Evolutionary conservation across 2,329 filamentous ascomycete genomes (phyloP).

Genomic region (Hysterium pulicare): DNA sequence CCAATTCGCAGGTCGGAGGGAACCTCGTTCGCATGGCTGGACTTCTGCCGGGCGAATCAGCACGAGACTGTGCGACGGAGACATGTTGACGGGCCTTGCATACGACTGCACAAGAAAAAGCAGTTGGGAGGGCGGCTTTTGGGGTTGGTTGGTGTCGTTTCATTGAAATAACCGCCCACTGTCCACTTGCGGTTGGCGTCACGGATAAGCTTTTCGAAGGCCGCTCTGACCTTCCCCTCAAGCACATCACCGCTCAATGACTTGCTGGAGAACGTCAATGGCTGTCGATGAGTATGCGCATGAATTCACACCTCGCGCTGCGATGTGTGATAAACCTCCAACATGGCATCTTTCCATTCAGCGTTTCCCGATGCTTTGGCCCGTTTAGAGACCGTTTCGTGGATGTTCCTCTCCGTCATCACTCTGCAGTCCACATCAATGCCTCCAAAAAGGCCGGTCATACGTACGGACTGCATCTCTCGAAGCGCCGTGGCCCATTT

Average conservation of each 20-base stretch:
- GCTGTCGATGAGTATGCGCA: constrained; percentile 3
- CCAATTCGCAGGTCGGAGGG: neutral
- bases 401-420: neutral
- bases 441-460: constrained; percentile 5
- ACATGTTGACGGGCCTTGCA: constrained; percentile 23
- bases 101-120: constrained; percentile 24
- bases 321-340: neutral
- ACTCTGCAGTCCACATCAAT: neutral
- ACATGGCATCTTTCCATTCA: constrained; percentile 1
- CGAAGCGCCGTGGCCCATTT: constrained; percentile 28
- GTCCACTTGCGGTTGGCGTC: constrained; percentile 9
- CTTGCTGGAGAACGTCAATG: constrained; percentile 1
- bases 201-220: constrained; percentile 12
- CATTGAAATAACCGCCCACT: constrained; percentile 13
- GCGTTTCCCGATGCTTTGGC: constrained; percentile 5
- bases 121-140: constrained; percentile 20
- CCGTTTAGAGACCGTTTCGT: constrained; percentile 9
- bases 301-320: constrained; percentile 6
- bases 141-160: constrained; percentile 14
- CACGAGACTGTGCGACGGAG: constrained; percentile 9
- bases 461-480: constrained; percentile 15
- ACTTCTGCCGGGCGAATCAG: constrained; percentile 24
- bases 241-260: constrained; percentile 12
- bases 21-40: constrained; percentile 35
- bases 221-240: constrained; percentile 2